Evolutionary conservation across 805 yeast species (phyloP).

Genomic region (Tetrapisispora fleetii): DNA sequence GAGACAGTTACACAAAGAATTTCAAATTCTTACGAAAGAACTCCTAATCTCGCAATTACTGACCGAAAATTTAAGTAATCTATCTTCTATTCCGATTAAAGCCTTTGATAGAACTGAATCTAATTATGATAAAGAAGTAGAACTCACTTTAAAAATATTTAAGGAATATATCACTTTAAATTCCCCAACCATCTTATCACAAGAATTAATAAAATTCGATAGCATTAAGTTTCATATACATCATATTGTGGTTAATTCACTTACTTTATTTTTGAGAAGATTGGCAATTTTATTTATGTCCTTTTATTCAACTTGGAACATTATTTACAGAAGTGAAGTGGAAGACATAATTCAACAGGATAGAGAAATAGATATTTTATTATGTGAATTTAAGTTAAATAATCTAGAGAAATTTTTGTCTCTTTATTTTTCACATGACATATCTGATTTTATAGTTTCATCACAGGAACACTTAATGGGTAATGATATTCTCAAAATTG

Average conservation of each 20-base stretch:
- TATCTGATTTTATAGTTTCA: not conserved
- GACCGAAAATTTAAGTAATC: not conserved
- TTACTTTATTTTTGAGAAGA: conserved; percentile 14
- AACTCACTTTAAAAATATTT: not conserved
- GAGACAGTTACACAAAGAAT: conserved; percentile 13
- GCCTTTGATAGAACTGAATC: not conserved
- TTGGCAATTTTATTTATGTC: conserved; percentile 9
- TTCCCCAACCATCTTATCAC: not conserved
- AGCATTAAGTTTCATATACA: conserved; percentile 4
- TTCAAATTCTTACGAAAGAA: conserved; percentile 7
- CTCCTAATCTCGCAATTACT: not conserved
- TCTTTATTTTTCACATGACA: not conserved
- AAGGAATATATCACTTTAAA: conserved; percentile 3
- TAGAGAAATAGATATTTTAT: conserved; percentile 1
- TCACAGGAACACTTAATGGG: not conserved
- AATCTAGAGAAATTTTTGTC: not conserved
- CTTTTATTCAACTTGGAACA: conserved; percentile 7
- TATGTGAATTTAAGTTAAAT: not conserved
- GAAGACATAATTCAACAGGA: not conserved
- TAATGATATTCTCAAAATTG: not conserved
- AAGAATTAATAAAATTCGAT: not conserved
- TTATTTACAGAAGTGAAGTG: too few species aligned
- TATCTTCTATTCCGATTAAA: not conserved
- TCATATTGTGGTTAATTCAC: conserved; percentile 7
- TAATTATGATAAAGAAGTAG: not conserved